Conservation (phyloP, 2,329 filamentous ascomycete species). For the Trichothecium sympodiale region DNA sequence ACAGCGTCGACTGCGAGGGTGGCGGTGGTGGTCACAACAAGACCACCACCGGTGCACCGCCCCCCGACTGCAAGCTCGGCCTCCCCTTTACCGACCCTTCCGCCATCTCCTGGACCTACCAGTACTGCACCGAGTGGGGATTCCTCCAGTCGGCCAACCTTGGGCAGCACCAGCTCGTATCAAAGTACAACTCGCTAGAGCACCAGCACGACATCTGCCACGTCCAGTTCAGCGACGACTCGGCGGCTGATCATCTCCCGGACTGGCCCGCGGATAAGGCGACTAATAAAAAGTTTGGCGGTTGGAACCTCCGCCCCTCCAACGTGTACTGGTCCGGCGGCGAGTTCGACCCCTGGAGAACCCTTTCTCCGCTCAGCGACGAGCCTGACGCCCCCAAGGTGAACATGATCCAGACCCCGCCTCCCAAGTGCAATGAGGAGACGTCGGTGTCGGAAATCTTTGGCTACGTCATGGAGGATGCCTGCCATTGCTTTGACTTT, state of each 20-base stretch:
- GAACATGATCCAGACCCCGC: slow-evolving; percentile 3
- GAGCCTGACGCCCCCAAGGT: slow-evolving; percentile 3
- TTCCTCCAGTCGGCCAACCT: slow-evolving; percentile 8
- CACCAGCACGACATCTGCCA: no score
- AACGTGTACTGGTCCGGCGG: slow-evolving; percentile 17
- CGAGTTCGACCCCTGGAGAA: slow-evolving; percentile 17
- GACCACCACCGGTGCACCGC: no score
- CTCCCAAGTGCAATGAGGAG: slow-evolving; percentile 6
- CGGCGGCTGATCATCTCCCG: no score
- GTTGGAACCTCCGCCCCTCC: slow-evolving; percentile 15
- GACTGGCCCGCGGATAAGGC: no score
- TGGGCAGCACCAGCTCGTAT: not conserved
- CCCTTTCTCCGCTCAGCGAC: slow-evolving; percentile 8
- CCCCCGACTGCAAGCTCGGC: no score
- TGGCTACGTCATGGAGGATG: no score
- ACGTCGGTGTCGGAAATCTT: no score
- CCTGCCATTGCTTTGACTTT: no score
- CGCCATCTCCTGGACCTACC: slow-evolving; percentile 8
- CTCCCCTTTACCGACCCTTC: slow-evolving; percentile 16
- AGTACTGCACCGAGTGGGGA: slow-evolving; percentile 6
- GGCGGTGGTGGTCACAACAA: no score
- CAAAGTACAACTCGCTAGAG: no score
- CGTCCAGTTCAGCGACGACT: no score
- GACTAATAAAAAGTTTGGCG: slow-evolving; percentile 5
- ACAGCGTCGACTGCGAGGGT: no score